Evolutionary conservation across 352 stramenopile genomes (phyloP).

Genomic region (Pythium phragmitis): DNA sequence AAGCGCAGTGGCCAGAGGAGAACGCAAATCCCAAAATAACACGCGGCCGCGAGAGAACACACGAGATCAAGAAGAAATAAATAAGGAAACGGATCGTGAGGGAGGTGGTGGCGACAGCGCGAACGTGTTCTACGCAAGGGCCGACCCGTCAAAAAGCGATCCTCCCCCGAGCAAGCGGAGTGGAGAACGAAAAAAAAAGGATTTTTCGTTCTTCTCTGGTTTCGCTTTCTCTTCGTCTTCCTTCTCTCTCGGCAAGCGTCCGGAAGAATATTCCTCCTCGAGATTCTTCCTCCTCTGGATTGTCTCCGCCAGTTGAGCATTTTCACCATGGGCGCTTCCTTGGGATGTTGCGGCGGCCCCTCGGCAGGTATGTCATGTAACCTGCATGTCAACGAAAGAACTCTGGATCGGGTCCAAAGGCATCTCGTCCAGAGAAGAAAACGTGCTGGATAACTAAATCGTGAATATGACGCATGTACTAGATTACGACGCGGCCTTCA

Average conservation of each 20-base stretch:
- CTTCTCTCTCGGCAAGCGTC: constrained; percentile 1
- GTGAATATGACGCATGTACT: constrained; percentile 4
- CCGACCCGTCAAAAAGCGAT: neutral
- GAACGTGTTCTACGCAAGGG: neutral
- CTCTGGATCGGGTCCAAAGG: neutral
- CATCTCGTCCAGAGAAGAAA: no score
- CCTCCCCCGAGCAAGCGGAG: neutral
- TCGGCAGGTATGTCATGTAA: constrained; percentile 16
- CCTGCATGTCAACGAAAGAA: no score
- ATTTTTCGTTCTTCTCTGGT: constrained; percentile 12
- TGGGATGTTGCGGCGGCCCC: constrained; percentile 50
- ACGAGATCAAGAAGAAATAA: constrained; percentile 2
- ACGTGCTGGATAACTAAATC: neutral
- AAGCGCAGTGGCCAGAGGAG: neutral
- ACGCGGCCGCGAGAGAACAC: constrained; percentile 2
- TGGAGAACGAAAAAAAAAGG: constrained; percentile 4
- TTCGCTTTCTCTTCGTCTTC: constrained; percentile 4
- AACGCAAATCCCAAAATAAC: constrained; percentile 15
- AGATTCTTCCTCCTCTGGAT: constrained; percentile 3
- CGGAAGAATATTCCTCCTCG: neutral
- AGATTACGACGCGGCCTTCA: constrained; percentile 21
- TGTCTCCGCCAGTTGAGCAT: constrained; percentile 5
- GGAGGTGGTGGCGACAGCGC: neutral
- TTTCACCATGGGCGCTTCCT: constrained; percentile 48
- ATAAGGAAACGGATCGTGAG: constrained; percentile 13